Percentiles rank a stretch among this genome's conserved stretches.
Evolutionary conservation across 169 alveolate genomes (phyloP).

Genomic region (Eimeria sp.): DNA sequence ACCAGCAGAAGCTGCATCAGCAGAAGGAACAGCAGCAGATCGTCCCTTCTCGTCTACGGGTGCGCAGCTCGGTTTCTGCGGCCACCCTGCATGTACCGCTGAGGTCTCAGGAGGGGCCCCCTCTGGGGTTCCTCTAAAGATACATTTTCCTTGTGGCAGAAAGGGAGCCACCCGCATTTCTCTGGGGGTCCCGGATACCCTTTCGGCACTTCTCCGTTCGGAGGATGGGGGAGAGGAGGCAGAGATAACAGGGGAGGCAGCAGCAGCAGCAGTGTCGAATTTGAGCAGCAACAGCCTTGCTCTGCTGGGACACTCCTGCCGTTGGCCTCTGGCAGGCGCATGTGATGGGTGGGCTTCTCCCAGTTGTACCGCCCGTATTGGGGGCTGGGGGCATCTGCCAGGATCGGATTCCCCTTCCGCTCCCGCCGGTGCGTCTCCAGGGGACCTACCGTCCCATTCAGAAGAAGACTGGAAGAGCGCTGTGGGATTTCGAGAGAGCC

Average conservation of each 20-base stretch:
- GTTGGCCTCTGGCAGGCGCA: neutral
- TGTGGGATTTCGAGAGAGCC: conserved; percentile 22
- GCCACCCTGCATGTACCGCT: neutral
- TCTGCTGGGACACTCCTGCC: neutral
- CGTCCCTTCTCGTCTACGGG: neutral
- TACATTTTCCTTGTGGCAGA: neutral
- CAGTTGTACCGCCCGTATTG: no score
- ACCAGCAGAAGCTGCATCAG: neutral
- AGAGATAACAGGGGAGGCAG: conserved; percentile 27
- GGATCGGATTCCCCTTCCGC: neutral
- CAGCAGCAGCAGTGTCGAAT: conserved; percentile 23
- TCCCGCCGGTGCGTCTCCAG: neutral
- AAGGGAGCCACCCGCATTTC: neutral
- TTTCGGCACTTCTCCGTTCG: neutral
- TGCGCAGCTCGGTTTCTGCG: neutral
- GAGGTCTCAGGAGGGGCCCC: neutral
- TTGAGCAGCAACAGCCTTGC: conserved; percentile 24
- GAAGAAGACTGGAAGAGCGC: conserved; percentile 51
- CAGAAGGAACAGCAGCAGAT: neutral
- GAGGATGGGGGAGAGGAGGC: conserved; percentile 5
- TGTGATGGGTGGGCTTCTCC: no score
- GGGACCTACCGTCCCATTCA: neutral
- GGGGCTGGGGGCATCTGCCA: no score
- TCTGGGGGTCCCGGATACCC: neutral
- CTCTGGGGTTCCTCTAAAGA: neutral